phyloP scores from a whole-genome alignment of 2,329 filamentous ascomycete genomes.

The Lecanicillium sp. region DNA sequence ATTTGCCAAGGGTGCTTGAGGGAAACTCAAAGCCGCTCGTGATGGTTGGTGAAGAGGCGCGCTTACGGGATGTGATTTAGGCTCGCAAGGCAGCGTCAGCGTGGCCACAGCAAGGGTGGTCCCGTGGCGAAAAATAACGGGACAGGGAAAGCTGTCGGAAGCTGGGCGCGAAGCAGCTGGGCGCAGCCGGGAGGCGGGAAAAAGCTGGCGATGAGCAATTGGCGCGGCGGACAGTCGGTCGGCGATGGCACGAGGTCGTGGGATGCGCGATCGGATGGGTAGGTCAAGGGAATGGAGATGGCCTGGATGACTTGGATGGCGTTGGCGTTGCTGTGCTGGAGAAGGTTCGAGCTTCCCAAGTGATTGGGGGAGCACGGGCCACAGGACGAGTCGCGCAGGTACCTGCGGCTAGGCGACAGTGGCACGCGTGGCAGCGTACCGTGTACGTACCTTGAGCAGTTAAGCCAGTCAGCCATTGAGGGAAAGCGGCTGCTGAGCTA shows the following conservation, averaged over 20 bases:
- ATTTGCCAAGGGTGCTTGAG: too few relatives aligned
- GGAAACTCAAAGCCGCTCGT: slow-evolving; percentile 18
- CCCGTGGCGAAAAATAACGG: slow-evolving; percentile 8
- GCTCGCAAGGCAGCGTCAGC: slow-evolving; percentile 12
- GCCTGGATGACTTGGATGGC: neutral
- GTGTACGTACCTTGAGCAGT: neutral
- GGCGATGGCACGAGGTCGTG: slow-evolving; percentile 14
- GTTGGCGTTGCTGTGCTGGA: slow-evolving; percentile 9
- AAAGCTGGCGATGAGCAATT: slow-evolving; percentile 3
- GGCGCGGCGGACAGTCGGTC: slow-evolving; percentile 13
- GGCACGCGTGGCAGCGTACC: slow-evolving; percentile 9
- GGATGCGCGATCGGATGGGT: slow-evolving; percentile 4
- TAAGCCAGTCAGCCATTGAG: too few relatives aligned
- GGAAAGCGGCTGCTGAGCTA: slow-evolving; percentile 4
- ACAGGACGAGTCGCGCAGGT: slow-evolving; percentile 5
- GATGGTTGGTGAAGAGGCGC: slow-evolving; percentile 6
- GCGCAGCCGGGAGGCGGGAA: neutral
- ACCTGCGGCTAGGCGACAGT: slow-evolving; percentile 9
- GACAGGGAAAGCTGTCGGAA: neutral
- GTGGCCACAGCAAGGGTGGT: neutral
- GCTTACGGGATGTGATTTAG: slow-evolving; percentile 12
- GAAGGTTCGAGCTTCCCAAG: slow-evolving; percentile 13
- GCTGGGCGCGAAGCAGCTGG: slow-evolving; percentile 1
- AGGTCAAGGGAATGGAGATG: slow-evolving; percentile 5
- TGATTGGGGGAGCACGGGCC: slow-evolving; percentile 12